phyloP scores from a whole-genome alignment of 495 filamentous ascomycete species.

The Penicillium diatomitis region DNA sequence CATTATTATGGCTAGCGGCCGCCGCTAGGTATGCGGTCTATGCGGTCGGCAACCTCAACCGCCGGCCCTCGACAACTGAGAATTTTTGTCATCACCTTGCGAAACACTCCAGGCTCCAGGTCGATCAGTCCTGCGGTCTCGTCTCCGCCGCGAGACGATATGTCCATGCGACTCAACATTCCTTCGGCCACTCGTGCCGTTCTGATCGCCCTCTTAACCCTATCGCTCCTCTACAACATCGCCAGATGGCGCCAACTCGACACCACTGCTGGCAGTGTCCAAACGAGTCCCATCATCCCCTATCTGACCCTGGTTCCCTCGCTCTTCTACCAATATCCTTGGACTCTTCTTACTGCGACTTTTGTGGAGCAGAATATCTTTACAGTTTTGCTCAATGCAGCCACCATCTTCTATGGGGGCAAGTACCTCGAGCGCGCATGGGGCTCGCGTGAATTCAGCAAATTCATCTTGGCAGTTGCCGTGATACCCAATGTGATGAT shows the following conservation, averaged over 20 bases:
- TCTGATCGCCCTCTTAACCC: slow-evolving; percentile 60
- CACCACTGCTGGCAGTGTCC: slow-evolving; percentile 40
- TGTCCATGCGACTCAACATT: slow-evolving; percentile 83
- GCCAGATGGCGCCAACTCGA: slow-evolving; percentile 51
- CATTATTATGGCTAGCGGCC: no score
- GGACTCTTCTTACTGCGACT: slow-evolving; percentile 80
- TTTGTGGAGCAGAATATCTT: slow-evolving; percentile 92
- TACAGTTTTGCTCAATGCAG: slow-evolving; percentile 67
- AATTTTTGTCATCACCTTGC: slow-evolving; percentile 3
- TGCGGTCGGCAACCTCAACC: neutral
- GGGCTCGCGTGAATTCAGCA: slow-evolving; percentile 86
- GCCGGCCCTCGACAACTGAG: neutral
- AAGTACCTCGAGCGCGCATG: slow-evolving; percentile 94
- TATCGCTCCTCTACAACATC: slow-evolving; percentile 75
- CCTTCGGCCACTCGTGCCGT: slow-evolving; percentile 81
- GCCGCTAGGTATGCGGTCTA: neutral
- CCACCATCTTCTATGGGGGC: slow-evolving; percentile 86
- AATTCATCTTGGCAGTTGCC: slow-evolving; percentile 71
- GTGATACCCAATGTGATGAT: slow-evolving; percentile 71
- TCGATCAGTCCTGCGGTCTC: slow-evolving; percentile 24
- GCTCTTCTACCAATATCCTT: slow-evolving; percentile 76
- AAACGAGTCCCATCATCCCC: slow-evolving; percentile 55
- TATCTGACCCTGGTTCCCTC: slow-evolving; percentile 83
- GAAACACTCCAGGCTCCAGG: slow-evolving; percentile 5
- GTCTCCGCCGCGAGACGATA: slow-evolving; percentile 31